These are phyloP conservation scores for Tylopilus subfusipes DNA, from an alignment of 768 basidiomycete genomes.

Conservation along the genomic window DNA sequence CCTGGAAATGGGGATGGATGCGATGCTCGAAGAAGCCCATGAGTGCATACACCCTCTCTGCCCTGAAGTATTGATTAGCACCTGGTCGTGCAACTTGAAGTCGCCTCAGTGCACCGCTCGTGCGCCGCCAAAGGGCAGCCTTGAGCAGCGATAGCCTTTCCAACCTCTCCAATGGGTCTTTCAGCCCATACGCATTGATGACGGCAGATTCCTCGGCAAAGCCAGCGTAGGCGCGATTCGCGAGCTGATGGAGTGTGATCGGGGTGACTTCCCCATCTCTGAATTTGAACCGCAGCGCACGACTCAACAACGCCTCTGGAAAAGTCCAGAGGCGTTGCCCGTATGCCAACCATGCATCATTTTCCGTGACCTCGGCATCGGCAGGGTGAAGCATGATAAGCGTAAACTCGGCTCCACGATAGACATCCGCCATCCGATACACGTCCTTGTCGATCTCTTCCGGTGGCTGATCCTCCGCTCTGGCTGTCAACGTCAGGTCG, in stretches of 20 bases:
- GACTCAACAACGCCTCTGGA: slow-evolving; percentile 15
- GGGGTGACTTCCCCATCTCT: slow-evolving; percentile 7
- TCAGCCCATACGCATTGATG: slow-evolving; percentile 18
- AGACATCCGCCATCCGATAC: slow-evolving; percentile 25
- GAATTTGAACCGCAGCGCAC: slow-evolving; percentile 14
- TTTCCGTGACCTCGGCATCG: neutral
- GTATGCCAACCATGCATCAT: slow-evolving; percentile 13
- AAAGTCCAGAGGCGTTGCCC: slow-evolving; percentile 27
- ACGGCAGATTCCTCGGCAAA: slow-evolving; percentile 18
- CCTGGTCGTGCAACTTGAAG: neutral
- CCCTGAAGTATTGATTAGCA: neutral
- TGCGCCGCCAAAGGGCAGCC: slow-evolving; percentile 24
- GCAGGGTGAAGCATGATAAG: slow-evolving; percentile 18
- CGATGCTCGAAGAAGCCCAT: slow-evolving; percentile 29
- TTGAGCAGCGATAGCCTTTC: slow-evolving; percentile 22
- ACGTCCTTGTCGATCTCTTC: slow-evolving; percentile 17
- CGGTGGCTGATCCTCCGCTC: neutral
- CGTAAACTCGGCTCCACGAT: slow-evolving; percentile 21
- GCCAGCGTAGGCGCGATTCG: slow-evolving; percentile 17
- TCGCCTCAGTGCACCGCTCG: neutral
- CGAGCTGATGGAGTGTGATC: slow-evolving; percentile 24
- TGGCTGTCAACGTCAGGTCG: slow-evolving; percentile 9
- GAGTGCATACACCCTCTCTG: slow-evolving; percentile 26
- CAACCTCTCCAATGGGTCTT: slow-evolving; percentile 22
- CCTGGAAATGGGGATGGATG: slow-evolving; percentile 14